A percentile compares a stretch with the other conserved stretches of the same genome.
Evolutionary conservation across 2,329 filamentous ascomycete species (phyloP).

Genomic region (Trichoderma citrinoviride): DNA sequence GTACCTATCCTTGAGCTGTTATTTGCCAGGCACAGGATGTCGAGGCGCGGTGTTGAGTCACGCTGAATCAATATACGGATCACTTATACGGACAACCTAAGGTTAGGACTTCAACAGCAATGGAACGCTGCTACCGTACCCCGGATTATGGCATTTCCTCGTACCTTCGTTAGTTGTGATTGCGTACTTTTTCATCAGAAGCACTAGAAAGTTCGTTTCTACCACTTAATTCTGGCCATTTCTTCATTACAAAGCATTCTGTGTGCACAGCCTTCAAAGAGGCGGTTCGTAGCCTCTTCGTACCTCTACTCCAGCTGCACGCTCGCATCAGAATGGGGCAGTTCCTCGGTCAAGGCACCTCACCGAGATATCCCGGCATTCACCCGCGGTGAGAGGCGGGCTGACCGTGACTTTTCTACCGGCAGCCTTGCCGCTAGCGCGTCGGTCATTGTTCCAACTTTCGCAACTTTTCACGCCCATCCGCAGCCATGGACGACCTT

Average conservation of each 20-base stretch:
- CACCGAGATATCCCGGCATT: neutral
- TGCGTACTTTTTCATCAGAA: too few species aligned
- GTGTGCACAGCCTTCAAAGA: too few species aligned
- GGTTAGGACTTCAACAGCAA: neutral
- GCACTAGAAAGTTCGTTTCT: too few species aligned
- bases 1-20: too few species aligned
- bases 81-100: neutral
- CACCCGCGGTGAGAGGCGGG: constrained; percentile 8
- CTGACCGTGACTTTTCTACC: constrained; percentile 15
- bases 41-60: neutral
- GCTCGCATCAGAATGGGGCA: neutral
- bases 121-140: neutral
- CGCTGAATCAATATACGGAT: neutral
- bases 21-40: too few species aligned
- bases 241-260: too few species aligned
- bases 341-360: neutral
- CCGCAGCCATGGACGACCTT: constrained; percentile 84
- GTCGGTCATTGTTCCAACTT: constrained; percentile 5
- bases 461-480: neutral
- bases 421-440: constrained; percentile 13
- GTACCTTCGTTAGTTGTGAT: too few species aligned
- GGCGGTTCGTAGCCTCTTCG: too few species aligned
- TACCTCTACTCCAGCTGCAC: neutral
- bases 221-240: too few species aligned
- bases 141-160: neutral